phyloP scores from a whole-genome alignment of 495 filamentous ascomycete species.

The Lichina pygmaea region DNA sequence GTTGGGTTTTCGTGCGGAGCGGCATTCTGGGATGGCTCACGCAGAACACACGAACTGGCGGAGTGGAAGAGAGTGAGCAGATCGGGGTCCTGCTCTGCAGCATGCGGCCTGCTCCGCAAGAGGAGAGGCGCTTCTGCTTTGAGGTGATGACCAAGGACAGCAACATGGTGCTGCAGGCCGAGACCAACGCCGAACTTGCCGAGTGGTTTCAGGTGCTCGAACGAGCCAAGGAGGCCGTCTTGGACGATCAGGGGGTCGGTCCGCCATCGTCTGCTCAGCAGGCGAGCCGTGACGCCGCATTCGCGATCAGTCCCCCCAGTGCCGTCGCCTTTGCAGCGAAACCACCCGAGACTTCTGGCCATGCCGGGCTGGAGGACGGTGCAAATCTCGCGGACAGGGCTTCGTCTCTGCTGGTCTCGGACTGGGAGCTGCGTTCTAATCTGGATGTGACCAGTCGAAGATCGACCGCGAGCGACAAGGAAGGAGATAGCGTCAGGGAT shows the following conservation, averaged over 20 bases:
- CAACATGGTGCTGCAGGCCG: conserved; percentile 69
- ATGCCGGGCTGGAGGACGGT: conserved; percentile 29
- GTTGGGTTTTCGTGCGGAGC: conserved; percentile 88
- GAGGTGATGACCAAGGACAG: conserved; percentile 96
- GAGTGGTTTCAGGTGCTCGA: conserved; percentile 89
- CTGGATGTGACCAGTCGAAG: conserved; percentile 36
- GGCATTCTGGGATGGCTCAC: conserved; percentile 91
- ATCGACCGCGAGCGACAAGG: conserved; percentile 21
- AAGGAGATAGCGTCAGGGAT: conserved; percentile 38
- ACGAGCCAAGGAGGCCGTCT: conserved; percentile 67
- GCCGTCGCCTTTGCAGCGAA: conserved; percentile 75
- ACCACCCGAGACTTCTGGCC: conserved; percentile 35
- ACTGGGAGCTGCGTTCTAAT: not conserved
- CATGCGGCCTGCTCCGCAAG: conserved; percentile 66
- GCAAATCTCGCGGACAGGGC: conserved; percentile 21
- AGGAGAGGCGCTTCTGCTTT: conserved; percentile 89
- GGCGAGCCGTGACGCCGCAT: conserved; percentile 49
- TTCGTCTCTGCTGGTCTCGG: conserved; percentile 13
- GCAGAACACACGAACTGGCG: conserved; percentile 59
- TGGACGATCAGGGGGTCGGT: conserved; percentile 46
- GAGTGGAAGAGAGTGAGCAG: conserved; percentile 84
- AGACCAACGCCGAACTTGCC: conserved; percentile 67
- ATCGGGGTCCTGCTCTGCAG: conserved; percentile 88
- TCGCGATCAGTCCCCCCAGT: conserved; percentile 69
- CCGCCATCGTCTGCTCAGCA: conserved; percentile 11